Evolutionary conservation across 257 asterid genomes (phyloP).

Genomic region (Solanum megistacrolobum): DNA sequence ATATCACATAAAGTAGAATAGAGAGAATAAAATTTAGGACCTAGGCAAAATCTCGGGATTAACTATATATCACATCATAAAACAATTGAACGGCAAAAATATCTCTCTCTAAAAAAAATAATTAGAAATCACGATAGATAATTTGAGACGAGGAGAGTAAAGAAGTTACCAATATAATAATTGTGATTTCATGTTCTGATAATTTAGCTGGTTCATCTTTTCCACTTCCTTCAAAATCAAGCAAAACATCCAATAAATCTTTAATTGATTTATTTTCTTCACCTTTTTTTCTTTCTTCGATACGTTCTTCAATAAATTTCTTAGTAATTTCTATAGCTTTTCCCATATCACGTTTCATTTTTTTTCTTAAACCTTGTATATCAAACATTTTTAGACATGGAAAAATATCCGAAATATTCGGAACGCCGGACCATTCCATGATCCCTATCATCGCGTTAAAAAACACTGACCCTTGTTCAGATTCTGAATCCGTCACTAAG

Average conservation of each 20-base stretch:
- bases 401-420: conserved; percentile 41
- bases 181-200: neutral
- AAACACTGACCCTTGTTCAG: conserved; percentile 35
- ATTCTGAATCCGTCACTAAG: conserved; percentile 24
- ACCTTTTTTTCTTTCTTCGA: conserved; percentile 6
- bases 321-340: conserved; percentile 25
- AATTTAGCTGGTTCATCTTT: conserved; percentile 7
- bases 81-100: neutral
- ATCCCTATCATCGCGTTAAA: conserved; percentile 37
- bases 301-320: conserved; percentile 24
- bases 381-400: conserved; percentile 42
- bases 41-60: neutral
- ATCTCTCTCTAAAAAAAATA: rapidly evolving
- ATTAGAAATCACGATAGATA: neutral
- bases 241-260: conserved; percentile 5
- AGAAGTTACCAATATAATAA: neutral
- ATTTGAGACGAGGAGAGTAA: neutral
- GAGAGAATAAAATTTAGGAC: neutral
- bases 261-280: neutral
- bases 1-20: neutral
- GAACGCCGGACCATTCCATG: conserved; percentile 49
- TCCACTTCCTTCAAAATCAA: conserved; percentile 6
- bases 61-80: neutral
- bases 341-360: conserved; percentile 28
- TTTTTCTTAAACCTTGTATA: conserved; percentile 40